Percentiles rank a stretch among this genome's conserved stretches.
Conservation (phyloP, 1,284 basidiomycete species). For the Naganishia cerealis region DNA sequence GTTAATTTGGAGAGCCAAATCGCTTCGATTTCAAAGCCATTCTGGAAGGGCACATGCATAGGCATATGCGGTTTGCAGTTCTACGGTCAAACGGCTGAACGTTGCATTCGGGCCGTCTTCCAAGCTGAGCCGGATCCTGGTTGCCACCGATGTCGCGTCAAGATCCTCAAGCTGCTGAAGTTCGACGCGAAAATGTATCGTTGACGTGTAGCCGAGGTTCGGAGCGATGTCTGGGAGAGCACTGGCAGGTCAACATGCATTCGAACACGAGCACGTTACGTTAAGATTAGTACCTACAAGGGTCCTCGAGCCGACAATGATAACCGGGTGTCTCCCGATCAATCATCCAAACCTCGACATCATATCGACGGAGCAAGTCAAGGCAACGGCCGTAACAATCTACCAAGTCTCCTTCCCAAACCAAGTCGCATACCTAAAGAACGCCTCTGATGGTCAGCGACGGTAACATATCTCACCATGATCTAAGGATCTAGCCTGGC, state of each 20-base stretch:
- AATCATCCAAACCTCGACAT: conserved; percentile 18
- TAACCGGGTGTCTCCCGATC: conserved; percentile 8
- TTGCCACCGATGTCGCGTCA: conserved; percentile 1
- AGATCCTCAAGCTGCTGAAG: conserved; percentile 1
- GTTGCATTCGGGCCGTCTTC: conserved; percentile 9
- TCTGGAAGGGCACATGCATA: no score
- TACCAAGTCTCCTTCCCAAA: conserved; percentile 23
- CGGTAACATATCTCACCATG: background rate
- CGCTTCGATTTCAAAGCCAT: no score
- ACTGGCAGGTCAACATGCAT: background rate
- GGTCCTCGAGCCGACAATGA: conserved; percentile 12
- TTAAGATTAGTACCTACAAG: background rate
- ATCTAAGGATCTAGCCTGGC: background rate
- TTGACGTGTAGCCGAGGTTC: background rate
- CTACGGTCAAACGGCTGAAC: background rate
- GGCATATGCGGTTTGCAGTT: conserved; percentile 7
- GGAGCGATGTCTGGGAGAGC: background rate
- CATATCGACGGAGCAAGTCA: conserved; percentile 2
- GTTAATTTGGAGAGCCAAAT: no score
- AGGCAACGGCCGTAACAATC: conserved; percentile 24
- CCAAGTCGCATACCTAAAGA: conserved; percentile 6
- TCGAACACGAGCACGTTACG: background rate
- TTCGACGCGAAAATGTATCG: conserved; percentile 14
- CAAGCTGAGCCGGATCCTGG: conserved; percentile 1
- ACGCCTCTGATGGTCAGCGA: background rate